These are phyloP conservation scores for Neoboletus brunneissimus DNA, from an alignment of 768 basidiomycete genomes.

Conservation along the genomic window DNA sequence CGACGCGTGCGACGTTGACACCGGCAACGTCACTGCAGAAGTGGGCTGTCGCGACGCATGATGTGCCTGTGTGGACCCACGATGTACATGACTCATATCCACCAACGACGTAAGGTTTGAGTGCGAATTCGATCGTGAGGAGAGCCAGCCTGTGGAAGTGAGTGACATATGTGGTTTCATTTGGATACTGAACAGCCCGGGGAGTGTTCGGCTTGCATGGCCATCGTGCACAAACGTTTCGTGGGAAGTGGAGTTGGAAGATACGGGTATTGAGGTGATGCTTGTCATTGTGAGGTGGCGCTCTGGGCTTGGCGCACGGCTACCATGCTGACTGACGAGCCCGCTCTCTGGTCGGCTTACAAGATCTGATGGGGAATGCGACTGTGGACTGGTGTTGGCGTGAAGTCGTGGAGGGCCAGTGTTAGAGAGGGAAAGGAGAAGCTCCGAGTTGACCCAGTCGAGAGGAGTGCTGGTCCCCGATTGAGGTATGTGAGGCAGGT, in stretches of 20 bases:
- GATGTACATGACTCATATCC: constrained; percentile 2
- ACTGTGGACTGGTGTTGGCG: constrained; percentile 14
- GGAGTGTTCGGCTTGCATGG: constrained; percentile 50
- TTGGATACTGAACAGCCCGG: constrained; percentile 52
- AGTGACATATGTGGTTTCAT: constrained; percentile 61
- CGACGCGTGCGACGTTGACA: background rate
- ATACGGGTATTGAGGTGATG: background rate
- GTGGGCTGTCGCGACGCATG: background rate
- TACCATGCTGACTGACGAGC: constrained; percentile 35
- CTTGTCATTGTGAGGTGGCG: constrained; percentile 23
- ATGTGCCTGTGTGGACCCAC: background rate
- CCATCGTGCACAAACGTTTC: constrained; percentile 53
- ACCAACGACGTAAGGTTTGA: constrained; percentile 19
- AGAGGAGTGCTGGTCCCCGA: constrained; percentile 48
- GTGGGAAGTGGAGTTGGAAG: constrained; percentile 26
- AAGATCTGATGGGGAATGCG: constrained; percentile 25
- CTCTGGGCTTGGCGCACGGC: constrained; percentile 61
- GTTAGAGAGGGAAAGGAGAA: constrained; percentile 61
- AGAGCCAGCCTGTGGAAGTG: constrained; percentile 40
- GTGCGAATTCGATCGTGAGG: constrained; percentile 37
- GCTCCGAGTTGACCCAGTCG: constrained; percentile 84
- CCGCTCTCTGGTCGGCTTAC: constrained; percentile 27
- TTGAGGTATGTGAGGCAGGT: constrained; percentile 43
- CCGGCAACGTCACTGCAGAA: background rate
- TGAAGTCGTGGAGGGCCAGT: constrained; percentile 27